Base-by-base conservation (phyloP, 805 yeast species). In the Wickerhamomyces subpelliculosus region DNA sequence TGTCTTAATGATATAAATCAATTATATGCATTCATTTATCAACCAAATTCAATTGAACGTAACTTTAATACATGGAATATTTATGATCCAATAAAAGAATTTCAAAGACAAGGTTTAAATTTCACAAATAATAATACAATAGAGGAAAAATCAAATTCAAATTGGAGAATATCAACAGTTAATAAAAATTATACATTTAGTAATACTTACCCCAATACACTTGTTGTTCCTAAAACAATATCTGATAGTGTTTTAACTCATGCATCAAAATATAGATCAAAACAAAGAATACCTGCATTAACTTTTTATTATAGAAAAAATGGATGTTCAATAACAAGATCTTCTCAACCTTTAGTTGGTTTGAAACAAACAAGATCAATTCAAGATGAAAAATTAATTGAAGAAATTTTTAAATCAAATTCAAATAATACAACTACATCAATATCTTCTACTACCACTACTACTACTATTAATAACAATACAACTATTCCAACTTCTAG, bases 281-380 rank as follows among this genome's bases (percentile, higher is more conserved):
- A 90, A 55, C 75, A 73, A 41, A 65, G 98, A 45, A 73, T 93
- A 5, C 97, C 97, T 0, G 82, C 79, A 0, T 61, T 93, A 30
- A 74, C 89, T 2, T 93, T 88, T 58, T 80, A 73, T 52, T 84
- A 88, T 57, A 60, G 72, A 35, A 62, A 70, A 32, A 86, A 77
- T 48, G 78, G 80, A 2, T 80, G 93, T 52, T 73, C 93, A 1
- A 87, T 93, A 14, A 80, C 93, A 1, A 68, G 98, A 41, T 85
- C 96, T 50, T 70, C 97, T 3, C 98, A 93, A 62, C 98, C 98
- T 0, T 61, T 90, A 46, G 89, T 89, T 1, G 97, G 98, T 0
- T 51, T 93, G 14, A 88, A 86, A 42, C 95, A 88, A 55, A 77
- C 80, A 46, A 65, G 97, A 35, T 87, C 95, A 3, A 70, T 85